These are phyloP conservation scores for Kernera saxatilis DNA, from an alignment of 345 rosid species.

Conservation along the genomic window DNA sequence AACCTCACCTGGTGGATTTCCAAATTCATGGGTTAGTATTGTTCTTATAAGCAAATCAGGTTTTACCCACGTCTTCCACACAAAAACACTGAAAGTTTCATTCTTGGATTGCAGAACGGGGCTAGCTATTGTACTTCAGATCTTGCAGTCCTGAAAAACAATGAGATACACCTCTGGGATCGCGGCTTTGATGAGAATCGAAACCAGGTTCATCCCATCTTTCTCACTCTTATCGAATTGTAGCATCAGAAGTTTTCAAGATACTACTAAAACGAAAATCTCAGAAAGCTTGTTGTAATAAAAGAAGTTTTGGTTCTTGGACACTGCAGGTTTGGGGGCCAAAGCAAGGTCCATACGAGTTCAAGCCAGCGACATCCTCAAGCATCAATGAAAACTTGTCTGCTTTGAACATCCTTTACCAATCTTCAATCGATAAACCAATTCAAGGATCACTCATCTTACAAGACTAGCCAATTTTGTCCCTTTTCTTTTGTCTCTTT, in stretches of 20 bases:
- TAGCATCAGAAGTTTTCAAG: background rate
- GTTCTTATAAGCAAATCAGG: background rate
- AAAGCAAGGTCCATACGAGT: conserved; percentile 68
- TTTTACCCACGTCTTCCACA: background rate
- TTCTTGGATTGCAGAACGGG: conserved; percentile 40
- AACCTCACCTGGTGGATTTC: conserved; percentile 71
- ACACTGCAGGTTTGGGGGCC: conserved; percentile 71
- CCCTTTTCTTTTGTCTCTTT: background rate
- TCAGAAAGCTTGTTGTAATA: background rate
- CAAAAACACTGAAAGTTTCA: background rate
- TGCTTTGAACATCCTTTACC: conserved; percentile 46
- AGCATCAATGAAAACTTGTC: conserved; percentile 45
- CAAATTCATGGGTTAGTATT: conserved; percentile 87
- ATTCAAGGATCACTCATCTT: conserved; percentile 76
- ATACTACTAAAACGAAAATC: background rate
- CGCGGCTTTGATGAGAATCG: conserved; percentile 66
- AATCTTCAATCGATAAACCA: conserved; percentile 49
- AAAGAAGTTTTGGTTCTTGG: background rate
- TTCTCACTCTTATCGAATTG: background rate
- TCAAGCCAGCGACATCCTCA: conserved; percentile 62
- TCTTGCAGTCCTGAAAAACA: conserved; percentile 71
- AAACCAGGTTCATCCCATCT: conserved; percentile 50
- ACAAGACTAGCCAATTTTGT: conserved; percentile 43
- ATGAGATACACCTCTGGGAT: conserved; percentile 84
- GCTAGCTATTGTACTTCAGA: conserved; percentile 73